Percentiles rank a stretch among this genome's conserved stretches.
Evolutionary conservation across 2,329 filamentous ascomycete species (phyloP).

Genomic region (Aspergillus eucalypticola): DNA sequence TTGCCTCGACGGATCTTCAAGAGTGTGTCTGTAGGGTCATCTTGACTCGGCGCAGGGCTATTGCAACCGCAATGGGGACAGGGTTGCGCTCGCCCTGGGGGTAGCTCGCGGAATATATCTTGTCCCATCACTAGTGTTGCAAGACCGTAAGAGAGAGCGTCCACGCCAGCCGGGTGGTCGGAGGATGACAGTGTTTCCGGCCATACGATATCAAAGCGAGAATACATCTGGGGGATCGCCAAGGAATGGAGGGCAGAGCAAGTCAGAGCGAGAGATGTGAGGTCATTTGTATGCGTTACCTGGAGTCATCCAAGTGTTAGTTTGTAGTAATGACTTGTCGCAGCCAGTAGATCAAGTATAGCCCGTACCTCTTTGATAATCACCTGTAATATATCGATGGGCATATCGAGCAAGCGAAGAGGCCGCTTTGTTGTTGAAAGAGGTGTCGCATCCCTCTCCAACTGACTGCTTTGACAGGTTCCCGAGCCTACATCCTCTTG

Average conservation of each 20-base stretch:
- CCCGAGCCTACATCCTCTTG: not conserved
- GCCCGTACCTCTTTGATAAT: conserved; percentile 71
- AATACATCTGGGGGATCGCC: conserved; percentile 77
- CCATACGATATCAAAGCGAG: conserved; percentile 86
- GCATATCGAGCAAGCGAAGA: conserved; percentile 70
- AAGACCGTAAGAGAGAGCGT: conserved; percentile 79
- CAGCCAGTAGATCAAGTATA: not conserved
- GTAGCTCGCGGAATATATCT: conserved; percentile 58
- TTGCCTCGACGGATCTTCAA: conserved; percentile 59
- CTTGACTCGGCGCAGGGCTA: conserved; percentile 2
- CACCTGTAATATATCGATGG: conserved; percentile 74
- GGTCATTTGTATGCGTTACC: conserved; percentile 79
- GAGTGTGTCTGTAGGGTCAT: not conserved
- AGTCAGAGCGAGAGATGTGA: conserved; percentile 74
- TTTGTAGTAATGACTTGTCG: not conserved
- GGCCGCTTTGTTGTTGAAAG: conserved; percentile 47
- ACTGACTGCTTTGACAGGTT: conserved; percentile 1
- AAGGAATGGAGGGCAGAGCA: conserved; percentile 76
- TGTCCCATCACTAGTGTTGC: conserved; percentile 75
- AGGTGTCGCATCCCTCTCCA: not conserved
- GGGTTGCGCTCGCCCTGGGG: conserved; percentile 34
- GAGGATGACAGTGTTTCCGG: conserved; percentile 67
- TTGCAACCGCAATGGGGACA: conserved; percentile 37
- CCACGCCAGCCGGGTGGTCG: conserved; percentile 70
- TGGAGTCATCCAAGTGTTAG: conserved; percentile 33